Conservation (phyloP, 371 early-diverging fungal genomes). For the Circinella umbellata region DNA sequence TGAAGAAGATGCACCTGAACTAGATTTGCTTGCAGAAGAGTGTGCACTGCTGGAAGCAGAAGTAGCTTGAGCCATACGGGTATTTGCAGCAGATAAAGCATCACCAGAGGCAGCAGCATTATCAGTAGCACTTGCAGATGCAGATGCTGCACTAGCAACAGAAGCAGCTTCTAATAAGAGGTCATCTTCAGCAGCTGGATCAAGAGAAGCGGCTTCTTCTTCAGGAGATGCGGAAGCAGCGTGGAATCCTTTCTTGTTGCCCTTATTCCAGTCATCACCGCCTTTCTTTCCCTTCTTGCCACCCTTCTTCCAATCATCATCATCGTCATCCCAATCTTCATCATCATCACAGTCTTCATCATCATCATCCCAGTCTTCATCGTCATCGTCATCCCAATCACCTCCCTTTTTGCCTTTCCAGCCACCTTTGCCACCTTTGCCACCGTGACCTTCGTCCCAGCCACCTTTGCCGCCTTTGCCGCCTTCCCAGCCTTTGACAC, state of each 20-base stretch:
- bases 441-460: constrained; percentile 14
- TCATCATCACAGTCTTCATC: not conserved
- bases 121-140: not conserved
- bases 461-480: not conserved
- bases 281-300: not conserved
- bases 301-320: constrained; percentile 12
- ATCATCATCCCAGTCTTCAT: not conserved
- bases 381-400: constrained; percentile 9
- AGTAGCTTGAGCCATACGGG: constrained; percentile 7
- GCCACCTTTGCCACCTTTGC: not conserved
- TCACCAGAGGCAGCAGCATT: not conserved
- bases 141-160: constrained; percentile 9
- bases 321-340: constrained; percentile 13
- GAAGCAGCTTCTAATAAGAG: constrained; percentile 19
- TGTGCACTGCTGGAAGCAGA: constrained; percentile 13
- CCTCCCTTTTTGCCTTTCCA: constrained; percentile 13
- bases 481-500: constrained; percentile 1
- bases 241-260: constrained; percentile 7
- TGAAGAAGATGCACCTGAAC: not conserved
- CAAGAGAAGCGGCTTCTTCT: constrained; percentile 17
- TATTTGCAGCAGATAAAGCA: not conserved
- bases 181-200: constrained; percentile 3
- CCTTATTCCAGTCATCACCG: constrained; percentile 1
- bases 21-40: constrained; percentile 12
- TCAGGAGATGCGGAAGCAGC: constrained; percentile 3